These are phyloP conservation scores for Ulmus americana DNA, from an alignment of 331 rosid species.

Conservation along the genomic window DNA sequence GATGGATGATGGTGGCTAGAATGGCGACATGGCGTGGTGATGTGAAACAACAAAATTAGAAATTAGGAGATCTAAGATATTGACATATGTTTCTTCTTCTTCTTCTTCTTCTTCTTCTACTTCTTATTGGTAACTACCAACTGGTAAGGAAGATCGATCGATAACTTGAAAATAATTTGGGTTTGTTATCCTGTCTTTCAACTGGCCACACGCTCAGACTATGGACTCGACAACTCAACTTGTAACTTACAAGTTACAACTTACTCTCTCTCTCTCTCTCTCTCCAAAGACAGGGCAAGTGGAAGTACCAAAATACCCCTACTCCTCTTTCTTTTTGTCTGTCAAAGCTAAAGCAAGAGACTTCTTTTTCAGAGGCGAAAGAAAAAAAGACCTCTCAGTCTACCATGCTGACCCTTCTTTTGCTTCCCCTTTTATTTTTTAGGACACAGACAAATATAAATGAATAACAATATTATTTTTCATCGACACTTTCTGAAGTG, in stretches of 20 bases:
- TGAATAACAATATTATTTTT: no score
- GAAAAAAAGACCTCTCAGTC: not conserved
- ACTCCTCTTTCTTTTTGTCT: not conserved
- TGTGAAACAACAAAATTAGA: no score
- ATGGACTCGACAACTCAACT: conserved; percentile 11
- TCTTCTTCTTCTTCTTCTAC: no score
- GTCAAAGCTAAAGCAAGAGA: conserved; percentile 18
- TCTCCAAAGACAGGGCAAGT: not conserved
- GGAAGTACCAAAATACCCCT: conserved; percentile 45
- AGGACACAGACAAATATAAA: not conserved
- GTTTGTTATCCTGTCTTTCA: conserved; percentile 53
- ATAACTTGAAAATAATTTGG: conserved; percentile 35
- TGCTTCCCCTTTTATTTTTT: not conserved
- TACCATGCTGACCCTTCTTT: conserved; percentile 35
- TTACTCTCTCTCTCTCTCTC: conserved; percentile 16
- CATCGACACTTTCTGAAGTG: no score
- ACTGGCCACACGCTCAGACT: conserved; percentile 22
- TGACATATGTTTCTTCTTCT: no score
- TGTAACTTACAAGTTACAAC: not conserved
- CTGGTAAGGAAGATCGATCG: not conserved
- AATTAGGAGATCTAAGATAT: no score
- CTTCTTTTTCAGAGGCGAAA: conserved; percentile 38
- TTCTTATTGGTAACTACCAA: no score
- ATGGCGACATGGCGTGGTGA: no score
- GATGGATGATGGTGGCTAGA: no score